A percentile compares a stretch with the other conserved stretches of the same genome.
Conservation (phyloP, 2,329 filamentous ascomycete species). For the Aspergillus hortae region DNA sequence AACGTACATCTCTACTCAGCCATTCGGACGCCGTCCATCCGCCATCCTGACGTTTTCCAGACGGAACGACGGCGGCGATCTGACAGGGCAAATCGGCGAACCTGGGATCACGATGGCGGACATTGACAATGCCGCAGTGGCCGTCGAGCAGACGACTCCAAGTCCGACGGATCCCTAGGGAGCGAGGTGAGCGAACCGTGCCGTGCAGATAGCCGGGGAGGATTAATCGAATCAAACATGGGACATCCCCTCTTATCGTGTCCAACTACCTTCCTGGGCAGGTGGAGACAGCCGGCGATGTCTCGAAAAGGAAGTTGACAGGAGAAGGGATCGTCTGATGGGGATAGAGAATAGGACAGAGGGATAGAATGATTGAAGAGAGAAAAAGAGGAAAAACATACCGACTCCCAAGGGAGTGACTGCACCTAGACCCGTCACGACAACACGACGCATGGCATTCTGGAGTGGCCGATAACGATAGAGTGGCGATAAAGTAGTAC, state of each 20-base stretch:
- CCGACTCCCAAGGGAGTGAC: slow-evolving; percentile 80
- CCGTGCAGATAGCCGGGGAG: neutral
- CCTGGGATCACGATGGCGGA: slow-evolving; percentile 57
- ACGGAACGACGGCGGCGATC: slow-evolving; percentile 78
- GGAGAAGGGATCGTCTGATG: neutral
- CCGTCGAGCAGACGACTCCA: slow-evolving; percentile 80
- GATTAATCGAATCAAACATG: neutral
- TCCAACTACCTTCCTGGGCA: slow-evolving; percentile 13
- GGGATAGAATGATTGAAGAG: neutral
- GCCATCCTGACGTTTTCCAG: slow-evolving; percentile 45
- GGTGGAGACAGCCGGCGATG: slow-evolving; percentile 7
- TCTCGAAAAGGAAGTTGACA: slow-evolving; percentile 1
- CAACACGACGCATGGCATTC: slow-evolving; percentile 59
- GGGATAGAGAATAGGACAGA: no score
- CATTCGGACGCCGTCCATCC: slow-evolving; percentile 44
- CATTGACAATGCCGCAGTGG: slow-evolving; percentile 74
- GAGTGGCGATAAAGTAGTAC: no score
- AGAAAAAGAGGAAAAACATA: slow-evolving; percentile 29
- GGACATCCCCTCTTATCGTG: slow-evolving; percentile 4
- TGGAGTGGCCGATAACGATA: slow-evolving; percentile 2
- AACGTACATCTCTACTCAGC: slow-evolving; percentile 40
- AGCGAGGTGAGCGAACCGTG: slow-evolving; percentile 6
- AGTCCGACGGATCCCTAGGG: slow-evolving; percentile 62
- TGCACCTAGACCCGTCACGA: slow-evolving; percentile 78
- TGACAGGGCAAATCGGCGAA: slow-evolving; percentile 78